Percentiles rank a stretch among this genome's conserved stretches.
These are phyloP conservation scores for Ensete ventricosum DNA, from an alignment of 176 grass and related monocot species.

Conservation along the genomic window DNA sequence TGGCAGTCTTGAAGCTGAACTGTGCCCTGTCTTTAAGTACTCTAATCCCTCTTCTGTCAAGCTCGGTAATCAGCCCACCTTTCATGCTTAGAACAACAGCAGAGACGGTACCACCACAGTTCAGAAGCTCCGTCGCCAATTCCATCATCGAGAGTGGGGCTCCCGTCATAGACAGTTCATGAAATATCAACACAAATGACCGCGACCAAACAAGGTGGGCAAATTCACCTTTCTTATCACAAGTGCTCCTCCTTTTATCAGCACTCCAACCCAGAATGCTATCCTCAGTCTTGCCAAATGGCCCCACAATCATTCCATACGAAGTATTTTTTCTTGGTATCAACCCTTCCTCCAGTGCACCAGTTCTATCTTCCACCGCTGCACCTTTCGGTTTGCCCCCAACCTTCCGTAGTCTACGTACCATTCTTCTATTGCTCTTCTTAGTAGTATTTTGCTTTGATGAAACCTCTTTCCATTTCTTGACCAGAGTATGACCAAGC, in stretches of 20 bases:
- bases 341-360: slow-evolving; percentile 30
- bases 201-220: slow-evolving; percentile 26
- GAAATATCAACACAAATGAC: slow-evolving; percentile 41
- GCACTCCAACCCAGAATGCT: slow-evolving; percentile 32
- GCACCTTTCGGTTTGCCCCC: neutral
- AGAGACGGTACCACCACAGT: slow-evolving; percentile 34
- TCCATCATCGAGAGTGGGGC: slow-evolving; percentile 49
- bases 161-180: slow-evolving; percentile 48
- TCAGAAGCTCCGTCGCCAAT: slow-evolving; percentile 36
- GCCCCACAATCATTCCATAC: slow-evolving; percentile 40
- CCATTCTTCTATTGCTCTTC: slow-evolving; percentile 11
- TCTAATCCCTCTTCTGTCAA: slow-evolving; percentile 44
- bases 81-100: slow-evolving; percentile 31
- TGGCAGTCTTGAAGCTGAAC: slow-evolving; percentile 27
- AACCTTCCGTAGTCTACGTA: slow-evolving; percentile 5
- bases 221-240: slow-evolving; percentile 31
- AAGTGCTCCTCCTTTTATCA: slow-evolving; percentile 29
- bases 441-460: slow-evolving; percentile 9
- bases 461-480: slow-evolving; percentile 9
- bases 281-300: slow-evolving; percentile 39
- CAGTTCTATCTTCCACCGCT: slow-evolving; percentile 15
- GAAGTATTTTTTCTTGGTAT: slow-evolving; percentile 41
- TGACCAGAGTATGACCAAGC: slow-evolving; percentile 3
- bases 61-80: slow-evolving; percentile 33
- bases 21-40: slow-evolving; percentile 32